Base-by-base conservation (phyloP, 1,139 yeast genomes). In the Geotrichum fermentans region DNA sequence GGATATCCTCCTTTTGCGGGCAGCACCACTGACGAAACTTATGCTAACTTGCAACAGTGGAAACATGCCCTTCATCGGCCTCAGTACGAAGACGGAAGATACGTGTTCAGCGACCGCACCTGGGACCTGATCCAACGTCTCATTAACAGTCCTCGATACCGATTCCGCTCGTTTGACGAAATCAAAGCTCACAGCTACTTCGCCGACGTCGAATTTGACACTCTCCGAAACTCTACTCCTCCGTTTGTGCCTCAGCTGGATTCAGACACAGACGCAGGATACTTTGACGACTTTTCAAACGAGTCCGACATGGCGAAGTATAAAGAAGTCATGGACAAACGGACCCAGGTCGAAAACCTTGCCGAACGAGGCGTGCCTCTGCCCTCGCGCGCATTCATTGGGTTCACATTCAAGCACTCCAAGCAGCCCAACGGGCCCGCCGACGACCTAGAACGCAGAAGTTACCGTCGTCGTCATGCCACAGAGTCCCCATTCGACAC, bases 1-100 rank as follows among this genome's bases (percentile, higher is more conserved):
- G 96, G 97, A 0, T 94, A 87, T 67, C 96, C 99, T 1, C 99
- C 99, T 42, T 92, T 92, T 64, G 83, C 96, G 42, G 99, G 98
- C 1, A 80, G 90, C 34, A 80, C 87, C 44, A 87, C 92, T 46
- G 96, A 92, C 61, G 98, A 94, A 66, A 92, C 98, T 0, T 92
- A 94, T 68, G 79, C 90, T 58, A 92, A 92, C 64, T 74, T 92
- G 67, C 88, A 92, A 67, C 83, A 89, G 63, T 94, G 97, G 97
- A 86, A 80, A 63, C 82, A 85, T 33, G 82, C 92, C 13, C 75
- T 92, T 59, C 77, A 87, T 59, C 78, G 98, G 62, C 99, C 99
- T 11, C 86, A 83, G 61, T 85, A 92, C 54, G 90, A 85, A 51
- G 95, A 88, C 64, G 96, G 97, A 2, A 77, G 94, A 57, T 86